Conservation (phyloP, 2,329 filamentous ascomycete species). For the Xylariales sp. region DNA sequence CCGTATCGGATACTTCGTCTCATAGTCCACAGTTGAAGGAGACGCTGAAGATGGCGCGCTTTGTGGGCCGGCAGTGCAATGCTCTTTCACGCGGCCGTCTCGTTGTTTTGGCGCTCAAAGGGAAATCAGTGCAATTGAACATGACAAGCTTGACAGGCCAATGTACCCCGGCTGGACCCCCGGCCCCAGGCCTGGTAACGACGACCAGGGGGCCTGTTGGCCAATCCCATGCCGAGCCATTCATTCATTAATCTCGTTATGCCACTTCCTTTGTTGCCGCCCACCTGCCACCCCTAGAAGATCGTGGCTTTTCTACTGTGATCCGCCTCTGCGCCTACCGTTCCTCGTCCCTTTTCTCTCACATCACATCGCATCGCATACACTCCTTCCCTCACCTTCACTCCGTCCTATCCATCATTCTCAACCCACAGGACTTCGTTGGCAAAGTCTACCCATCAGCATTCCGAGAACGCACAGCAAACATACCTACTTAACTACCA, state of each 20-base stretch:
- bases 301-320: slow-evolving; percentile 8
- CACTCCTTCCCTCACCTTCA: neutral
- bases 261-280: slow-evolving; percentile 1
- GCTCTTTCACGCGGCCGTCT: too few relatives aligned
- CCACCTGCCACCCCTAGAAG: slow-evolving; percentile 7
- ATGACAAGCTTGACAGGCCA: neutral
- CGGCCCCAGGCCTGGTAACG: neutral
- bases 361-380: neutral
- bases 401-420: neutral
- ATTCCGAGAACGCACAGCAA: slow-evolving; percentile 7
- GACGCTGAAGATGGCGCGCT: neutral
- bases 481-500: slow-evolving; percentile 2
- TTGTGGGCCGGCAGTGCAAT: neutral
- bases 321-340: neutral
- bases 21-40: too few relatives aligned
- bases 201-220: slow-evolving; percentile 5
- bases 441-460: slow-evolving; percentile 7
- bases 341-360: neutral
- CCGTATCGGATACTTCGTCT: too few relatives aligned
- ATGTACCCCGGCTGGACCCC: neutral
- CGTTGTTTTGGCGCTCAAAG: slow-evolving; percentile 1
- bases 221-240: slow-evolving; percentile 6
- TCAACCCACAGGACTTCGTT: slow-evolving; percentile 9
- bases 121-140: neutral
- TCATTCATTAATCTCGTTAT: slow-evolving; percentile 10